Conservation (phyloP, 108 stramenopile species). For the Nitzschia palea region DNA sequence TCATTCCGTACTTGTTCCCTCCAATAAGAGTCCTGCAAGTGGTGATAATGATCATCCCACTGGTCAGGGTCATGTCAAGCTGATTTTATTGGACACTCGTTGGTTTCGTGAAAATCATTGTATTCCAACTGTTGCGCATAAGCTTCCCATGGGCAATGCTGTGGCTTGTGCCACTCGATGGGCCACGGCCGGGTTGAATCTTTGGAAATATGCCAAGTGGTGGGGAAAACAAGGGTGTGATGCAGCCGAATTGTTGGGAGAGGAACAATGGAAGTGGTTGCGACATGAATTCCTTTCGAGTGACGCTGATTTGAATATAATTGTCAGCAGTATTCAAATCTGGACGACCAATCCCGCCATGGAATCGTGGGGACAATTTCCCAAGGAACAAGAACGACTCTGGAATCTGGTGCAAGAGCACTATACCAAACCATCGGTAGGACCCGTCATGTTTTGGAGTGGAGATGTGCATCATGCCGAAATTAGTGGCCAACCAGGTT, state of each 20-base stretch:
- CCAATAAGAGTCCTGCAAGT: background rate
- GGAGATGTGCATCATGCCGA: constrained; percentile 94
- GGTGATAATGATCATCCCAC: background rate
- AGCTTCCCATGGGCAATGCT: constrained; percentile 50
- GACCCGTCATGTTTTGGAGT: constrained; percentile 57
- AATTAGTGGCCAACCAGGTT: constrained; percentile 42
- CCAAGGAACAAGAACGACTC: constrained; percentile 57
- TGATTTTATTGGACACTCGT: constrained; percentile 85
- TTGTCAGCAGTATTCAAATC: constrained; percentile 82
- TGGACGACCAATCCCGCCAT: constrained; percentile 83
- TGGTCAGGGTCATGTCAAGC: constrained; percentile 40
- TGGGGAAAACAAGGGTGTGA: constrained; percentile 33
- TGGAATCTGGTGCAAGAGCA: constrained; percentile 46
- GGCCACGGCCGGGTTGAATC: constrained; percentile 61
- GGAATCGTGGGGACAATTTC: constrained; percentile 91
- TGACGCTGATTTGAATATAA: constrained; percentile 37
- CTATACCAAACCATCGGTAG: constrained; percentile 9
- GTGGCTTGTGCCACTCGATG: constrained; percentile 76
- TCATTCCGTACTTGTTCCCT: constrained; percentile 45
- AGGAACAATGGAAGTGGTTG: constrained; percentile 88
- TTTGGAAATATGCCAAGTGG: constrained; percentile 26
- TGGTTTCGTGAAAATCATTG: constrained; percentile 76
- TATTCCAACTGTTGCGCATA: constrained; percentile 63
- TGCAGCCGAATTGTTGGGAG: constrained; percentile 56
- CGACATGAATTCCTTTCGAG: constrained; percentile 36